Conservation (phyloP, 2,329 filamentous ascomycete species). For the Pestalotiopsis sp. region DNA sequence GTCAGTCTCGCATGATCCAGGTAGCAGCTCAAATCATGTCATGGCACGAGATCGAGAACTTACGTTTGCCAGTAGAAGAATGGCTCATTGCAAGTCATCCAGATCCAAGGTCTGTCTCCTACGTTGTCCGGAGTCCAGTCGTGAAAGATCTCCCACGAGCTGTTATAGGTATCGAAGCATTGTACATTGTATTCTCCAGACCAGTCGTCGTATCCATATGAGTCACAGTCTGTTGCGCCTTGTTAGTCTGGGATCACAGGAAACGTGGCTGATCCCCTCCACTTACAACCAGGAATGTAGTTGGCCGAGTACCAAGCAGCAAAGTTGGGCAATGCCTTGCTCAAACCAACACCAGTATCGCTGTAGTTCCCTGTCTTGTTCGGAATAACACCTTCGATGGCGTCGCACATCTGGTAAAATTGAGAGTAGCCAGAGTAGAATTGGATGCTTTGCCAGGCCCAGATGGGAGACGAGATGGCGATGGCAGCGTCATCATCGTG, state of each 20-base stretch:
- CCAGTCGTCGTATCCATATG: conserved; percentile 50
- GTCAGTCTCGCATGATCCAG: background rate
- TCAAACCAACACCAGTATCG: conserved; percentile 51
- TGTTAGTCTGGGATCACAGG: background rate
- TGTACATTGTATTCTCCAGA: conserved; percentile 40
- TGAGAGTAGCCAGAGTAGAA: conserved; percentile 36
- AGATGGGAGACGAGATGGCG: conserved; percentile 29
- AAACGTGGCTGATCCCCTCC: background rate
- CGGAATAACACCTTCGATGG: conserved; percentile 35
- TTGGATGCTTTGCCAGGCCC: conserved; percentile 39
- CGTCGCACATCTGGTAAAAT: conserved; percentile 37
- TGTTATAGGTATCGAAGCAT: conserved; percentile 59
- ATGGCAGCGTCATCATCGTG: conserved; percentile 56
- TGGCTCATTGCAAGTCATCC: conserved; percentile 67
- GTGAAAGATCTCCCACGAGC: conserved; percentile 51
- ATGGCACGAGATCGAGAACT: conserved; percentile 19
- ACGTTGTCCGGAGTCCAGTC: conserved; percentile 50
- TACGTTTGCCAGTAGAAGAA: conserved; percentile 59
- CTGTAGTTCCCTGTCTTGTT: conserved; percentile 28
- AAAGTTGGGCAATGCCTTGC: conserved; percentile 55
- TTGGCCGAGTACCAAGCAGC: conserved; percentile 52
- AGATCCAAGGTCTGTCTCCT: conserved; percentile 57
- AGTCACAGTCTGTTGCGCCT: conserved; percentile 37
- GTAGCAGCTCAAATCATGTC: no score
- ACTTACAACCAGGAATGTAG: conserved; percentile 51